phyloP scores from a whole-genome alignment of 2,329 filamentous ascomycete species.

The Xylaria sp. region DNA sequence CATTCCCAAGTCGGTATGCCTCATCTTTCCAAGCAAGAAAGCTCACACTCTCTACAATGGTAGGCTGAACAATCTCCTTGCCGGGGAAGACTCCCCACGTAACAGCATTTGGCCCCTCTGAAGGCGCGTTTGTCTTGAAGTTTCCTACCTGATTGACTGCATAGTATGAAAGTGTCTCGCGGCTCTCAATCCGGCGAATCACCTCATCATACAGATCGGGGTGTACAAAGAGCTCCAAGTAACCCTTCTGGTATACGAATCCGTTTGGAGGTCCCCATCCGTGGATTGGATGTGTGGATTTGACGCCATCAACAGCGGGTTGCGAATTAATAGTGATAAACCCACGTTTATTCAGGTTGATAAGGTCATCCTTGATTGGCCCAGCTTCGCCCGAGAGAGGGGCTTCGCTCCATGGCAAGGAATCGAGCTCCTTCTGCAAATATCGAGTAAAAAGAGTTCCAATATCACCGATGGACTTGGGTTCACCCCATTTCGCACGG shows the following conservation, averaged over 20 bases:
- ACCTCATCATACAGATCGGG: conserved; percentile 80
- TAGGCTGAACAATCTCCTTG: conserved; percentile 99
- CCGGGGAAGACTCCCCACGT: conserved; percentile 99
- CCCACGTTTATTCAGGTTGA: conserved; percentile 83
- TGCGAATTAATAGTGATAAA: conserved; percentile 97
- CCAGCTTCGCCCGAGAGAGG: conserved; percentile 84
- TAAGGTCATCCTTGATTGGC: conserved; percentile 75
- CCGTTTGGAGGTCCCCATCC: conserved; percentile 96
- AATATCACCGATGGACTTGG: conserved; percentile 78
- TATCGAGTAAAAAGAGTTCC: conserved; percentile 85
- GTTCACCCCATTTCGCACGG: conserved; percentile 91
- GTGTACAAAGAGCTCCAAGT: conserved; percentile 88
- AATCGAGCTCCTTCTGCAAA: conserved; percentile 78
- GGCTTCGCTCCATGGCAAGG: conserved; percentile 92
- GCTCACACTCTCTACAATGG: conserved; percentile 97
- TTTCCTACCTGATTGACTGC: conserved; percentile 84
- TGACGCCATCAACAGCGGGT: conserved; percentile 88
- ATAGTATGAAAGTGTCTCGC: conserved; percentile 90
- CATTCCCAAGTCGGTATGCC: conserved; percentile 87
- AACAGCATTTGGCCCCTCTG: conserved; percentile 93
- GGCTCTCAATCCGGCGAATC: conserved; percentile 75
- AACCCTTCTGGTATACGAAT: conserved; percentile 98
- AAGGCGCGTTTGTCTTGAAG: conserved; percentile 81
- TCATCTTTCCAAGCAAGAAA: conserved; percentile 99
- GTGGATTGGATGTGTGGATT: conserved; percentile 83